phyloP scores from a whole-genome alignment of 139 green algal genomes.

The Edaphochlamys debaryana region DNA sequence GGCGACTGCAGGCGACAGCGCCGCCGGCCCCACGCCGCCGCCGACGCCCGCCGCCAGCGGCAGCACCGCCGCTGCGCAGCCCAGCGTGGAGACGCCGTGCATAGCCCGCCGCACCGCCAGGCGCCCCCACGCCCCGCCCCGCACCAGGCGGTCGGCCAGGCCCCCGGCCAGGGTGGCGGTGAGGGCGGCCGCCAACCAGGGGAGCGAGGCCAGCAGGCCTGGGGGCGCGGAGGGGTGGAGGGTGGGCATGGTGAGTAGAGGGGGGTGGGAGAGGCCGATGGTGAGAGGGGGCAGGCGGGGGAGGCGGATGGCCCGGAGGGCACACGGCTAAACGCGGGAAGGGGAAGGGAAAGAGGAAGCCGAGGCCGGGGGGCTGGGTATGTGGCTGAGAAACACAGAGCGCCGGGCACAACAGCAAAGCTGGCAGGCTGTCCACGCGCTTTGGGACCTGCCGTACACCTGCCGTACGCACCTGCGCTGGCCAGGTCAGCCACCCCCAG shows the following conservation, averaged over 20 bases:
- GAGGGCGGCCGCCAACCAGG: conserved; percentile 68
- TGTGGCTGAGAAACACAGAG: too few relatives aligned
- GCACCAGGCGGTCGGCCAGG: conserved; percentile 41
- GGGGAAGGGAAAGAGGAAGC: too few relatives aligned
- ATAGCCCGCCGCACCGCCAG: conserved; percentile 50
- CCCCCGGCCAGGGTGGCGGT: conserved; percentile 38
- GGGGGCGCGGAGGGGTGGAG: neutral
- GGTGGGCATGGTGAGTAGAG: too few relatives aligned
- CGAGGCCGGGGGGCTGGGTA: too few relatives aligned
- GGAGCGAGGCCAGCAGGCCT: conserved; percentile 63
- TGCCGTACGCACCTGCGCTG: conserved; percentile 44
- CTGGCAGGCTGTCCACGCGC: too few relatives aligned
- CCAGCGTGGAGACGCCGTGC: conserved; percentile 63
- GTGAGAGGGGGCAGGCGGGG: too few relatives aligned
- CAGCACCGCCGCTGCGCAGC: conserved; percentile 55
- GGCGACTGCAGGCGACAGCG: conserved; percentile 31
- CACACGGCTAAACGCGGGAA: too few relatives aligned
- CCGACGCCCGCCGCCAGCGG: conserved; percentile 56
- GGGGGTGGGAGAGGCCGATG: too few relatives aligned
- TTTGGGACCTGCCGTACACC: too few relatives aligned
- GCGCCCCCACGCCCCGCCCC: neutral
- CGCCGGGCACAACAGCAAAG: too few relatives aligned
- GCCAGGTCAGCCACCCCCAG: conserved; percentile 50
- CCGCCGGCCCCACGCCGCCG: conserved; percentile 36
- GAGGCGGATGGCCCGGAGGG: too few relatives aligned